phyloP scores from a whole-genome alignment of 2,329 filamentous ascomycete genomes.

The Biscogniauxia marginata region DNA sequence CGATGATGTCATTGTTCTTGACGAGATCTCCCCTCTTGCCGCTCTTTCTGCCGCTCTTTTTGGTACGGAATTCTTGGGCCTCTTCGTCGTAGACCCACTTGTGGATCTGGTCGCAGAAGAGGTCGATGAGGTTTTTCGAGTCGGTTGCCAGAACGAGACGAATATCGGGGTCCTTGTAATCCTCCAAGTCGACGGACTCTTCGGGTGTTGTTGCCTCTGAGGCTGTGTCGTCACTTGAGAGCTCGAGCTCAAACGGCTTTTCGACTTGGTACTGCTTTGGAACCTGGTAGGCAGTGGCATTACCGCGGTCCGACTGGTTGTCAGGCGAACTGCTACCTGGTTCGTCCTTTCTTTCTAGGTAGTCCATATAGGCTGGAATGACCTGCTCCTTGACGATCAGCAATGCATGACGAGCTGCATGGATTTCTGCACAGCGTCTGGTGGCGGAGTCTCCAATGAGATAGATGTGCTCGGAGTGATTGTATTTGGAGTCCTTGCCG shows the following conservation, averaged over 20 bases:
- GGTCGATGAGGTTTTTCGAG: not conserved
- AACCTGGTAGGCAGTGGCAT: not conserved
- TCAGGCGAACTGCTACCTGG: not conserved
- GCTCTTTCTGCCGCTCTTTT: not conserved
- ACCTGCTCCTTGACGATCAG: not conserved
- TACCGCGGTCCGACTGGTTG: not conserved
- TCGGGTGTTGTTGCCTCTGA: too few relatives aligned
- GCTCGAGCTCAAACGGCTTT: not conserved
- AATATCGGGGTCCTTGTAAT: not conserved
- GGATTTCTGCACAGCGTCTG: not conserved
- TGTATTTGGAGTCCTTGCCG: constrained; percentile 10
- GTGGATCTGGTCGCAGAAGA: not conserved
- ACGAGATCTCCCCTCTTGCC: not conserved
- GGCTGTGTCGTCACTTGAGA: not conserved
- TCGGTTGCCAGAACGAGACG: constrained; percentile 1
- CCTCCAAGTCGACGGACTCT: too few relatives aligned
- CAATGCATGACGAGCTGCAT: constrained; percentile 1
- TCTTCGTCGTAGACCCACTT: not conserved
- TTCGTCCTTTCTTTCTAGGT: not conserved
- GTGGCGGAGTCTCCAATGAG: not conserved
- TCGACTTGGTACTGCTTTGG: not conserved
- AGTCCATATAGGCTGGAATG: not conserved
- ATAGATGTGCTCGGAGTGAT: constrained; percentile 1
- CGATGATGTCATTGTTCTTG: constrained; percentile 1
- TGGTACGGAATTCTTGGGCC: not conserved